Evolutionary conservation across 352 stramenopile species (phyloP).

Genomic region (Thalassiosira mediterranea): DNA sequence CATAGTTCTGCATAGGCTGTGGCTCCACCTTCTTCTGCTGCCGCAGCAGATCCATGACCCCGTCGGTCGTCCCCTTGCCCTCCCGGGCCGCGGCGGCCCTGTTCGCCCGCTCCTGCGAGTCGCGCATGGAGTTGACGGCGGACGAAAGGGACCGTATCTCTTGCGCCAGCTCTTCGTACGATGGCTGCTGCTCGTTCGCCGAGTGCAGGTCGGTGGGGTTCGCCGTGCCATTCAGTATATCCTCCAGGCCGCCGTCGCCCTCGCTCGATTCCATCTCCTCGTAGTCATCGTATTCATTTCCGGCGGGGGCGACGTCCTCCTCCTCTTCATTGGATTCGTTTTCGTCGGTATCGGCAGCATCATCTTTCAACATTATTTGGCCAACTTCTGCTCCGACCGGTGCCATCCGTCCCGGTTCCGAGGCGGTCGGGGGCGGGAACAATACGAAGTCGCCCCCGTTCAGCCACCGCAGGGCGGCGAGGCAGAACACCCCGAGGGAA

Average conservation of each 20-base stretch:
- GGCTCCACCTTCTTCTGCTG: slow-evolving; percentile 25
- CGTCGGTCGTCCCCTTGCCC: slow-evolving; percentile 58
- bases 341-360: slow-evolving; percentile 25
- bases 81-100: slow-evolving; percentile 30
- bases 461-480: slow-evolving; percentile 74
- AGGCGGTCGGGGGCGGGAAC: slow-evolving; percentile 54
- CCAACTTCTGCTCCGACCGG: background rate
- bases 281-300: slow-evolving; percentile 29
- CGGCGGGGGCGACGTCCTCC: slow-evolving; percentile 8
- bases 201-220: slow-evolving; percentile 11
- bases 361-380: background rate
- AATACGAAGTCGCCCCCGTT: slow-evolving; percentile 80
- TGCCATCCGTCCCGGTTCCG: background rate
- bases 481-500: slow-evolving; percentile 39
- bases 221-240: slow-evolving; percentile 35
- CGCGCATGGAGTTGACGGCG: slow-evolving; percentile 36
- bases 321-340: slow-evolving; percentile 33
- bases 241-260: slow-evolving; percentile 2
- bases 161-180: slow-evolving; percentile 37
- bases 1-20: too few relatives aligned
- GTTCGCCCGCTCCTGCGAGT: slow-evolving; percentile 55
- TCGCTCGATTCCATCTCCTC: slow-evolving; percentile 18
- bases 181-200: slow-evolving; percentile 4
- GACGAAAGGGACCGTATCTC: slow-evolving; percentile 54
- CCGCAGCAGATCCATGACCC: slow-evolving; percentile 69